Base-by-base conservation (phyloP, 2,329 filamentous ascomycete species). In the Colletotrichum caudatum region DNA sequence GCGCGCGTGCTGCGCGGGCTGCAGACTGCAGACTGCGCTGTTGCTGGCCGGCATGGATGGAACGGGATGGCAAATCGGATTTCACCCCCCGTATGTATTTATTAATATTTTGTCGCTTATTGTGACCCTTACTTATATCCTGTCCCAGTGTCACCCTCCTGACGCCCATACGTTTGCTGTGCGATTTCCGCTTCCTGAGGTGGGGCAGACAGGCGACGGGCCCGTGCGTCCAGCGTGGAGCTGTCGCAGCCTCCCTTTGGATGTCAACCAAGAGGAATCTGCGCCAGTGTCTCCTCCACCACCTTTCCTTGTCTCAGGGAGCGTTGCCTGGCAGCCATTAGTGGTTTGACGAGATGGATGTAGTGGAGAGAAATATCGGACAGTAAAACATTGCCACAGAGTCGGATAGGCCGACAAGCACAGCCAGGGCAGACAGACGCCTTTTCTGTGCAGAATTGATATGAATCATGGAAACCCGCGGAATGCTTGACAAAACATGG, bases 231-330 rank as follows among this genome's bases (percentile, higher is more conserved):
- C 20, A 35, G n/a, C 53, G 46, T n/a, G 46, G 66, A 60, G 53
- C 54, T 48, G 66, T 65, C 44, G 66, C 61, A 64, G 44, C 35
- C 64, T 66, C 46, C 46, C 41, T 53, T 26, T 33, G 53, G 20
- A 41, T 68, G 48, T 35, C 53, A 66, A 33, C 29, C 23, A 51
- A 35, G 33, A 39, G 48, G 5, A 48, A 48, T 48, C 33, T 12
- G 29, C 33, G n/a, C 33, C 44, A 62, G 44, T 20, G 14, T 26
- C 59, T 50, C n/a, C n/a, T 44, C 44, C 29, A 33, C 46, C 5
- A 33, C 46, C 5, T 50, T 51, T 39, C 5, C 5, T 44, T 29
- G 59, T 51, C 59, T 51, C 46, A 62, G n/a, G n/a, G 18, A 29
- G 41, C 39, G 35, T 37, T 62, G 46, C 33, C 46, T 39, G 46